Evolutionary conservation across 805 yeast genomes (phyloP).

Genomic region (Saturnispora besseyi): DNA sequence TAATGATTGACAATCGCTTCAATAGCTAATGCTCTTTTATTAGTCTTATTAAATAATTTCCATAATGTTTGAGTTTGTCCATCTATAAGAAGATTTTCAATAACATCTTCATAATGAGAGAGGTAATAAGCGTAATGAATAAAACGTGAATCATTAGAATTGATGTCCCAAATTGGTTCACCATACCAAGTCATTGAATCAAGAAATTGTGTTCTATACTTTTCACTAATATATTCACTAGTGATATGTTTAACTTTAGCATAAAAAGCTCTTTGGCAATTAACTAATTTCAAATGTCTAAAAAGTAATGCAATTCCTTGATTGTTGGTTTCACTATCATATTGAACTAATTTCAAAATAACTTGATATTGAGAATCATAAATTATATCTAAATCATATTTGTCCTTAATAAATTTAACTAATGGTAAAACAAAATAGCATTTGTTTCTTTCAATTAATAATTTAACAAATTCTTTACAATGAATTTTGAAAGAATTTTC

Average conservation of each 20-base stretch:
- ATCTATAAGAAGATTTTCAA: not conserved
- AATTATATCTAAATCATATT: not conserved
- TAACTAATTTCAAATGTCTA: not conserved
- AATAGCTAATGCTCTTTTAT: not conserved
- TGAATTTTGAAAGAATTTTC: not conserved
- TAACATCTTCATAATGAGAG: not conserved
- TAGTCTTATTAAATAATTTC: not conserved
- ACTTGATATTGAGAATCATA: constrained; percentile 3
- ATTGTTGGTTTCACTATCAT: not conserved
- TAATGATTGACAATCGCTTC: not conserved
- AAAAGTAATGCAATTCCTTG: not conserved
- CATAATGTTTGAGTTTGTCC: not conserved
- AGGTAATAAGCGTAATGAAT: not conserved
- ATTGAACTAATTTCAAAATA: not conserved
- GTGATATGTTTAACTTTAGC: not conserved
- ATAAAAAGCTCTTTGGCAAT: not conserved
- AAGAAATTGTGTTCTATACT: not conserved
- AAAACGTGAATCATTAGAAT: not conserved
- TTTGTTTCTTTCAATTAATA: not conserved
- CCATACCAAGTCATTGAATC: not conserved
- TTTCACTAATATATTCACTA: not conserved
- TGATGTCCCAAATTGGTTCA: not conserved
- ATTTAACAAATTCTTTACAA: constrained; percentile 1
- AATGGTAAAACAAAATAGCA: constrained; percentile 7
- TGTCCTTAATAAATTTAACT: not conserved